Evolutionary conservation across 805 yeast species (phyloP), one percentile per base, ranked within the genome.

Genomic region (Starmerella floris): DNA sequence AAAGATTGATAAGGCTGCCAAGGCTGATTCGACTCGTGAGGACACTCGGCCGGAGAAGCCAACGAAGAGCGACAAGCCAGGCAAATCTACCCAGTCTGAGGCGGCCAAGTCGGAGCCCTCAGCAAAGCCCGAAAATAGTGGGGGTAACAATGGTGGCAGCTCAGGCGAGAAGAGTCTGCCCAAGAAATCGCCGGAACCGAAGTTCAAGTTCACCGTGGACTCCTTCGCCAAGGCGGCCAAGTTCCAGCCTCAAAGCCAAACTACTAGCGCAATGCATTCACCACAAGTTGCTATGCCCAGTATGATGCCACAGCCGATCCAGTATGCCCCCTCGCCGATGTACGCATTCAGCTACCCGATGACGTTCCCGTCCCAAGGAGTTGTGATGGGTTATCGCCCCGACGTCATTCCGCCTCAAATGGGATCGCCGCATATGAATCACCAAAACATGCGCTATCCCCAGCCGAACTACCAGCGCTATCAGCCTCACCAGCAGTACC

Each of bases 141-240:
- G n/a, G n/a, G n/a, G n/a, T n/a, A n/a, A n/a, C n/a, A n/a, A n/a
- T n/a, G n/a, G n/a, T n/a, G n/a, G n/a, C n/a, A n/a, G 27, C 27
- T 8, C 27, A 25, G 27, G 11, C 27, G 27, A 8, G 15, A 30
- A 30, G 15, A n/a, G n/a, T n/a, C n/a, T n/a, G n/a, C n/a, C n/a
- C n/a, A n/a, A n/a, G n/a, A 17, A 16, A 31, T 31, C 34, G 21
- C 6, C 34, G 15, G 34, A 31, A 22, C 22, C 34, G 22, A 17
- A 13, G 26, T 37, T 26, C 32, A 42, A 42, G 35, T 42, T 42
- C 41, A 23, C 42, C 15, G 11, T 23, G n/a, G 42, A 42, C 30
- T 11, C 39, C 15, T 22, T 34, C 17, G 45, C 45, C n/a, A 42
- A 42, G 23, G 41, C 44, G 19, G 13, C 40, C 13, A 21, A 40